These are phyloP conservation scores for Pythium plurisporium DNA, from an alignment of 352 stramenopile species.

Conservation along the genomic window DNA sequence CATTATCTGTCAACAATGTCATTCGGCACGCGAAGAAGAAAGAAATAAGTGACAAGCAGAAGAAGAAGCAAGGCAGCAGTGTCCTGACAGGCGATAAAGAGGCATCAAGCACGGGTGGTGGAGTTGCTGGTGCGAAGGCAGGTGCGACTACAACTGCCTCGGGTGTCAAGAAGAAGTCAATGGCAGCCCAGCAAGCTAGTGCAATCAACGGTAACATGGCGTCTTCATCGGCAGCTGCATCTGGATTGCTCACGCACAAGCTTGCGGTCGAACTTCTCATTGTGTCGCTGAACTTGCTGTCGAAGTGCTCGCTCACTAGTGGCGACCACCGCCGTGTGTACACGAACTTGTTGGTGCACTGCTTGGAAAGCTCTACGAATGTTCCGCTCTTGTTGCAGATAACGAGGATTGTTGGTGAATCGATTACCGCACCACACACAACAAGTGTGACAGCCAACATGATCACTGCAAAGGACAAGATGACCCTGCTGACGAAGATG, in stretches of 20 bases:
- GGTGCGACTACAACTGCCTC: background rate
- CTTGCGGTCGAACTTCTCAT: conserved; percentile 79
- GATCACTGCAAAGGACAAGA: conserved; percentile 86
- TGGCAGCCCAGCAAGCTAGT: background rate
- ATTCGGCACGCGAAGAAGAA: conserved; percentile 61
- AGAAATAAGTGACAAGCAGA: conserved; percentile 49
- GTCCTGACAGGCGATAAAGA: background rate
- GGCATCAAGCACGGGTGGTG: background rate
- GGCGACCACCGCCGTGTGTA: conserved; percentile 74
- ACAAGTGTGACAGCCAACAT: conserved; percentile 44
- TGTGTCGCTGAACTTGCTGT: conserved; percentile 69
- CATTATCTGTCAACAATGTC: conserved; percentile 77
- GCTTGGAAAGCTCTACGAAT: conserved; percentile 80
- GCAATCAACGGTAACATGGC: background rate
- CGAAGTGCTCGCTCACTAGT: conserved; percentile 73
- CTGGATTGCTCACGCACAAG: conserved; percentile 34
- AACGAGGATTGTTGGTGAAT: conserved; percentile 68
- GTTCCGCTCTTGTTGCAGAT: conserved; percentile 80
- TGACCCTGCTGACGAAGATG: conserved; percentile 86
- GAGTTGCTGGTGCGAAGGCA: background rate
- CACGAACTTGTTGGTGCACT: conserved; percentile 81
- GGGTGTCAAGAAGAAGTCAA: conserved; percentile 23
- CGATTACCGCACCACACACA: conserved; percentile 36
- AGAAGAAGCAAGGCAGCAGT: conserved; percentile 20
- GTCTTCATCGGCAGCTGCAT: conserved; percentile 11